Base-by-base conservation (phyloP, 1,284 basidiomycete species). In the Irpex rosettiformis region DNA sequence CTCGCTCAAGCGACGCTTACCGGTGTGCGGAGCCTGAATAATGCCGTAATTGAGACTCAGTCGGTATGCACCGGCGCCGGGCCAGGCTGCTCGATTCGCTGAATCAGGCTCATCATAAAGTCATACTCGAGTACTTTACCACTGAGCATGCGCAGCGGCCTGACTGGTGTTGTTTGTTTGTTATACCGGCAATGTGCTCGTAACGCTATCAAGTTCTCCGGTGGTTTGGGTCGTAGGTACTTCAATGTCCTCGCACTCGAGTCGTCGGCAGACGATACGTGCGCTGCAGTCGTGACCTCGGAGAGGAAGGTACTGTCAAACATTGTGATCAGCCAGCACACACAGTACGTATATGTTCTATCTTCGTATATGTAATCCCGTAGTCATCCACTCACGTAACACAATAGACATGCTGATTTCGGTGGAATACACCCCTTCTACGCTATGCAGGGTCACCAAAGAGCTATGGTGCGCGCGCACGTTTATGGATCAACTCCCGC, bases 181-280 rank as follows among this genome's bases (percentile, higher is more conserved):
- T n/a, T n/a, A n/a, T n/a, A n/a, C n/a, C n/a, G n/a, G n/a, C n/a
- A n/a, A n/a, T n/a, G n/a, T 6, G 7, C 6, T 37, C 16, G 33
- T 16, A 37, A 37, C 33, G 33, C 33, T 37, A 16, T 37, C 33
- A n/a, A n/a, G n/a, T n/a, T n/a, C n/a, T n/a, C n/a, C n/a, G n/a
- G n/a, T n/a, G n/a, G n/a, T n/a, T n/a, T n/a, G n/a, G n/a, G n/a
- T n/a, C n/a, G n/a, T 28, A 25, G 57, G 29, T 43, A 11, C n/a
- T 85, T 89, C 65, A 87, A 82, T 2, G 86, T 96, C 2, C 84
- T 97, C 13, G 94, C 87, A 0, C 72, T 97, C 37, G 89, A 91
- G 70, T 84, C 89, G 0, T 94, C 91, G 10, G 94, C 94, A 4
- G 94, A 97, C 72, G 94, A 96, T 69, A 90, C 93, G 1, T 95